Conservation (phyloP, 2,329 filamentous ascomycete species). For the Sclerotinia nivalis region DNA sequence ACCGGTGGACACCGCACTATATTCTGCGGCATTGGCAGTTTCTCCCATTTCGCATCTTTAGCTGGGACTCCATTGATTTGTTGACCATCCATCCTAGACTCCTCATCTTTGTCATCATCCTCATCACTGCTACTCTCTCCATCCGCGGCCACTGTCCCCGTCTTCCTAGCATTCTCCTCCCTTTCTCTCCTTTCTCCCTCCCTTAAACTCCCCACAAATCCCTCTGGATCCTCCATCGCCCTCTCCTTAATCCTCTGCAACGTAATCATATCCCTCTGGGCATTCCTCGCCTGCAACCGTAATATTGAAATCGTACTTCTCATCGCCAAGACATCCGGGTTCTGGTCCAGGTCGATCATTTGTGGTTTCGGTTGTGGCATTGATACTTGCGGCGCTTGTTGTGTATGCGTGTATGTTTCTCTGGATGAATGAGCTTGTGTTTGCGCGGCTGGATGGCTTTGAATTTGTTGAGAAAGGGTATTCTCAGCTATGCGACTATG, state of each 20-base stretch:
- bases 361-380: conserved; percentile 47
- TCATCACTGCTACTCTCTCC: conserved; percentile 24
- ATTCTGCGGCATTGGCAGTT: conserved; percentile 75
- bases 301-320: conserved; percentile 82
- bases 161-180: conserved; percentile 35
- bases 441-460: conserved; percentile 20
- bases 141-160: conserved; percentile 31
- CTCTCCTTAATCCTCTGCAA: conserved; percentile 69
- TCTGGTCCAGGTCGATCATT: conserved; percentile 61
- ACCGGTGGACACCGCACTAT: conserved; percentile 84
- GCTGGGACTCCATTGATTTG: conserved; percentile 4
- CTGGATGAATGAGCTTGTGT: conserved; percentile 29
- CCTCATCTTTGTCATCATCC: conserved; percentile 30
- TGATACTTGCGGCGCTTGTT: conserved; percentile 44
- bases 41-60: conserved; percentile 52
- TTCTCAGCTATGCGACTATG: background rate
- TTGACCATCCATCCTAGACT: conserved; percentile 23
- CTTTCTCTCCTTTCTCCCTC: conserved; percentile 56
- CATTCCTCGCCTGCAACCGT: conserved; percentile 80
- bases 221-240: conserved; percentile 69
- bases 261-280: conserved; percentile 70
- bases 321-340: conserved; percentile 85
- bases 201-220: conserved; percentile 68
- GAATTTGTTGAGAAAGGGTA: background rate
- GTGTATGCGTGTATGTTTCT: conserved; percentile 48